Evolutionary conservation across 371 early-diverging fungal genomes (phyloP), one percentile per base, ranked within the genome.

Genomic region (Lichtheimia ramosa): DNA sequence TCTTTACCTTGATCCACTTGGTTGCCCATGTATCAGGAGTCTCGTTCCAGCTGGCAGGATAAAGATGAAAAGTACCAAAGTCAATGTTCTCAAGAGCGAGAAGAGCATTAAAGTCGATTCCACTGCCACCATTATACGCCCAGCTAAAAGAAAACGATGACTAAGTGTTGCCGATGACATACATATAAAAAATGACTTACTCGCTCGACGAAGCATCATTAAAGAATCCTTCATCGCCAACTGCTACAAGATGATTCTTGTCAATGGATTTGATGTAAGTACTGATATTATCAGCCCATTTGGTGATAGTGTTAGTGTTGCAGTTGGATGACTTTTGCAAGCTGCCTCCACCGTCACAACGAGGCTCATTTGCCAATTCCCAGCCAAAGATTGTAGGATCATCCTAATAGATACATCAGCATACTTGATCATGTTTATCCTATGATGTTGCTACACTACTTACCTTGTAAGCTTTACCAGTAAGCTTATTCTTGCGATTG

Each of bases 201-300:
- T 57, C 57, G 12, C 24, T 8, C 16, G 28, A 25, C 8, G 48
- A 28, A n/a, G 27, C 39, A 16, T 8, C 6, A 21, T 57, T 57
- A 15, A 57, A 48, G 39, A 57, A 57, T n/a, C 57, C 57, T 57
- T 57, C 57, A 49, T 57, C 57, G 21, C 57, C 57, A 49, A 57
- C n/a, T 49, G 46, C 57, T 0, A 57, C 57, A 7, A 57, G 43
- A 49, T 57, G 57, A n/a, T 57, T 57, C 12, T 18, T 48, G 21
- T 57, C 57, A 49, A 57, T 48, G 24, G 57, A 57, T 14, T 57
- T 57, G 57, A 57, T 57, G 23, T 57, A 43, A 2, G 27, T 48
- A 15, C 46, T 43, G n/a, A 57, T 57, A 14, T 57, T 40, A 20
- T 57, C 49, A 6, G 42, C 49, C 57, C 57, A 57, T 3, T 39